Conservation (phyloP, 2,329 filamentous ascomycete genomes). For the Phaeosphaeriaceae sp. region DNA sequence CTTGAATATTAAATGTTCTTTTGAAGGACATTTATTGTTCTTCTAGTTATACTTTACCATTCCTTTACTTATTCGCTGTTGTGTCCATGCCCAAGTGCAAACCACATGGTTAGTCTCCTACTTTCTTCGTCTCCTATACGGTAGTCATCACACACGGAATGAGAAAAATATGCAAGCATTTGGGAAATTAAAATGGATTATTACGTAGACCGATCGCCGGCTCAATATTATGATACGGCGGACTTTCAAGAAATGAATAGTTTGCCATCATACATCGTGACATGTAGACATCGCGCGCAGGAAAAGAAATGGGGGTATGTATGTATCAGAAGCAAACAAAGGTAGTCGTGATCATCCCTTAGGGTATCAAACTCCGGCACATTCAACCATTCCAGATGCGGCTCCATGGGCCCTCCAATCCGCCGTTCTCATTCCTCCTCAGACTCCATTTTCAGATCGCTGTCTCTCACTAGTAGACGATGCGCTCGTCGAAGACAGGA, state of each 20-base stretch:
- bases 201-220: too few relatives aligned
- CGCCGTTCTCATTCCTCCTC: not conserved
- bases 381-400: too few relatives aligned
- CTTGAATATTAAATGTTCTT: too few relatives aligned
- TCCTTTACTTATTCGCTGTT: too few relatives aligned
- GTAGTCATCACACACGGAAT: too few relatives aligned
- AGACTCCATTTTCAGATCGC: not conserved
- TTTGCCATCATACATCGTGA: conserved; percentile 2
- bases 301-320: conserved; percentile 2
- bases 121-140: too few relatives aligned
- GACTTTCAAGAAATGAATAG: not conserved
- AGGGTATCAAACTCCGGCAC: conserved; percentile 7
- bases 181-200: too few relatives aligned
- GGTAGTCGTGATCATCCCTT: conserved; percentile 4
- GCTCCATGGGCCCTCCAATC: not conserved
- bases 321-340: not conserved
- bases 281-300: not conserved
- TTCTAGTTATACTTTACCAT: too few relatives aligned
- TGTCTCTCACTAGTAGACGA: conserved; percentile 37
- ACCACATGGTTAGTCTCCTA: too few relatives aligned
- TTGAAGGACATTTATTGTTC: too few relatives aligned
- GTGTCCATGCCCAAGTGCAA: too few relatives aligned
- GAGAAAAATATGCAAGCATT: too few relatives aligned
- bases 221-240: not conserved
- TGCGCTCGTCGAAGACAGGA: conserved; percentile 51